Evolutionary conservation across 805 yeast species (phyloP).

Genomic region (Metschnikowia borealis): DNA sequence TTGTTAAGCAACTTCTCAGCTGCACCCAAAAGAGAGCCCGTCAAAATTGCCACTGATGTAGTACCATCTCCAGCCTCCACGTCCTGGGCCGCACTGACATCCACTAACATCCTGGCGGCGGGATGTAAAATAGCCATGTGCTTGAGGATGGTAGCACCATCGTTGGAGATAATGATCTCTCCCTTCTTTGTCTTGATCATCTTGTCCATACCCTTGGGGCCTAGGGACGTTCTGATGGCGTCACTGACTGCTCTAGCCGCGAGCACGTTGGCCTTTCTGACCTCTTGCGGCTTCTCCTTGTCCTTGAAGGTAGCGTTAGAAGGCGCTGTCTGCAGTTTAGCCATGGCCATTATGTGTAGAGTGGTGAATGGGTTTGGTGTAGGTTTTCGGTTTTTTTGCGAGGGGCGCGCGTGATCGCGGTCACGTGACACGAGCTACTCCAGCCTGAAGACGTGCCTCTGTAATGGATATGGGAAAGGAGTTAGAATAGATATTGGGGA

Average conservation of each 20-base stretch:
- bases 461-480: too few relatives aligned
- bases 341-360: slow-evolving; percentile 17
- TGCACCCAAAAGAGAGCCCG: slow-evolving; percentile 92
- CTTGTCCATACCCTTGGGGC: slow-evolving; percentile 99
- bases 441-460: too few relatives aligned
- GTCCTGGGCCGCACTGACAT: slow-evolving; percentile 95
- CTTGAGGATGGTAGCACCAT: slow-evolving; percentile 93
- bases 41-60: slow-evolving; percentile 91
- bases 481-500: too few relatives aligned
- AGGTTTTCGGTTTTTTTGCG: slow-evolving; percentile 4
- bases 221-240: slow-evolving; percentile 91
- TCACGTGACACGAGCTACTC: background rate
- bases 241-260: slow-evolving; percentile 96
- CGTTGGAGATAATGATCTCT: slow-evolving; percentile 91
- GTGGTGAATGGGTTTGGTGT: background rate
- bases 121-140: slow-evolving; percentile 99
- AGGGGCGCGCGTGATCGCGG: background rate
- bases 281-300: slow-evolving; percentile 93
- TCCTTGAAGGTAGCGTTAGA: slow-evolving; percentile 88
- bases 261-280: slow-evolving; percentile 78
- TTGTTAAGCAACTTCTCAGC: slow-evolving; percentile 85
- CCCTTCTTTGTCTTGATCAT: slow-evolving; percentile 95
- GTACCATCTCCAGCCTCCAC: slow-evolving; percentile 99
- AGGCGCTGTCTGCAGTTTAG: slow-evolving; percentile 29
- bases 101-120: slow-evolving; percentile 95